Evolutionary conservation across 148 eudicot genomes (phyloP).

Genomic region (Agrostemma githago): DNA sequence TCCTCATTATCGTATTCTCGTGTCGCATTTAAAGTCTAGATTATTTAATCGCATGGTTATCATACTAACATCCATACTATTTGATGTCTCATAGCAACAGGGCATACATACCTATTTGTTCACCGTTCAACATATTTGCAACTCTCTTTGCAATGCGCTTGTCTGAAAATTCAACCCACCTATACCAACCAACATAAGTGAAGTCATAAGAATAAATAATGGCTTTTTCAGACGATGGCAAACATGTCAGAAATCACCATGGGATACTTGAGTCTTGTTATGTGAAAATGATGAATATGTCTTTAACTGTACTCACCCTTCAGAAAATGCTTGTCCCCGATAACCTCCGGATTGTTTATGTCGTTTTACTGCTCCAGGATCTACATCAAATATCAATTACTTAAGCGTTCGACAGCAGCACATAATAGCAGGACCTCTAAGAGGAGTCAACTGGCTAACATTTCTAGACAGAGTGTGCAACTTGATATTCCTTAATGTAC

Average conservation of each 20-base stretch:
- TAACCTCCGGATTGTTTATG: constrained; percentile 77
- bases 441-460: neutral
- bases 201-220: neutral
- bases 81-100: neutral
- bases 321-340: constrained; percentile 75
- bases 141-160: constrained; percentile 69
- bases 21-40: neutral
- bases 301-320: constrained; percentile 50
- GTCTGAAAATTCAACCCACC: constrained; percentile 93
- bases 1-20: neutral
- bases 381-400: constrained; percentile 32
- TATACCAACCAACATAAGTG: constrained; percentile 26
- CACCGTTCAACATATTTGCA: constrained; percentile 73
- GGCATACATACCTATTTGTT: constrained; percentile 67
- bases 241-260: neutral
- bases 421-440: neutral
- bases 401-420: neutral
- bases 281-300: neutral
- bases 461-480: neutral
- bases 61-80: neutral
- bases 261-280: neutral
- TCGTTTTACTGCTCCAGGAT: constrained; percentile 43
- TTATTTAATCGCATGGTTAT: neutral
- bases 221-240: neutral
- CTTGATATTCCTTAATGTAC: neutral